Base-by-base conservation (phyloP, 129 eudicot species). In the Oenanthe sinensis region DNA sequence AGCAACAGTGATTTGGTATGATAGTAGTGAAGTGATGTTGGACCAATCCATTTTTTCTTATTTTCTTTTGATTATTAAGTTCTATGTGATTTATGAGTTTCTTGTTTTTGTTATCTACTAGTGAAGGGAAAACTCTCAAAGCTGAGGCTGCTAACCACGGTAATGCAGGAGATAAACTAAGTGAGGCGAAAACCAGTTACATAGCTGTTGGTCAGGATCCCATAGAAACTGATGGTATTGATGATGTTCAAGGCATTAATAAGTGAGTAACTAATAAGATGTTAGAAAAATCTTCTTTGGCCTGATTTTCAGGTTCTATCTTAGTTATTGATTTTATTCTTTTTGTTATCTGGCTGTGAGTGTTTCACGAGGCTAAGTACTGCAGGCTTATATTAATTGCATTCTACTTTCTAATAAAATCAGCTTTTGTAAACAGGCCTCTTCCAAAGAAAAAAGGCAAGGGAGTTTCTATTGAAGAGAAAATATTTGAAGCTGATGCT, bases 371-470 rank as follows among this genome's bases (percentile, higher is more conserved):
- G 43, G 45, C 24, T 68, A 11, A 11, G 17, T 15, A 33, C 40
- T 33, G 44, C 44, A 15, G 44, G 43, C 22, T n/a, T 68, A 77
- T 54, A 63, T 28, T n/a, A 63, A 63, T 28, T 26, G 37, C 70
- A 1, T 30, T 26, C 8, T 63, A 52, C 78, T 42, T 50, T 46
- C 79, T 26, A 47, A 75, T 40, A 52, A 52, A 80, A 44, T 20
- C 19, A 70, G 33, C 50, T 58, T 71, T 30, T 8, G 36, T 44
- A 60, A 63, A 36, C 17, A 63, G 24, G 71, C 44, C 81, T 16
- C 79, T 78, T 40, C 60, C 74, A 40, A 77, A 83, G 80, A 80
- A 87, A 78, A 80, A 87, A 78, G 79, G 26, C 75, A 75, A 71
- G 65, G 85, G 76, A 37, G 71, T 72, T 11, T 58, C 79, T 30